These are phyloP conservation scores for Prunus mume DNA, from an alignment of 306 rosid genomes.

Conservation along the genomic window DNA sequence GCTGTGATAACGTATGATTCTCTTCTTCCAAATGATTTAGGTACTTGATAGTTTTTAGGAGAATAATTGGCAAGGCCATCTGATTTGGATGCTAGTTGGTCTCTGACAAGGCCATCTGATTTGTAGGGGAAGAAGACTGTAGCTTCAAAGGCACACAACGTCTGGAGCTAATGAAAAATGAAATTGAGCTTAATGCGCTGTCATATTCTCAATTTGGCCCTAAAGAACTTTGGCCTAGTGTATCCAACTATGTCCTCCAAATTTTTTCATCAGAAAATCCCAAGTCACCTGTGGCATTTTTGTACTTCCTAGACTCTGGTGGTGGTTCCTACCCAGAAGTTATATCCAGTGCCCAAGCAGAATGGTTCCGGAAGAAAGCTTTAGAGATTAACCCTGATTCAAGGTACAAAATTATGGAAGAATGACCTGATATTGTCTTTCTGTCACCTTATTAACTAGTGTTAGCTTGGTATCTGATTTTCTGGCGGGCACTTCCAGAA, in stretches of 20 bases:
- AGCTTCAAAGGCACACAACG: constrained; percentile 69
- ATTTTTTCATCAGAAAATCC: constrained; percentile 45
- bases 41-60: background rate
- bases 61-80: background rate
- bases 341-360: constrained; percentile 59
- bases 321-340: constrained; percentile 90
- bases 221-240: constrained; percentile 74
- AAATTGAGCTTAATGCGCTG: constrained; percentile 34
- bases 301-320: constrained; percentile 86
- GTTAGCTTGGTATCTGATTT: background rate
- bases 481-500: background rate
- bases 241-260: constrained; percentile 67
- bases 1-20: background rate
- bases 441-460: background rate
- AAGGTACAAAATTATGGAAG: constrained; percentile 40
- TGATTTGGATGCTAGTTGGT: constrained; percentile 17
- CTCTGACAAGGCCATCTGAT: background rate
- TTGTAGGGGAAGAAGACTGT: constrained; percentile 52
- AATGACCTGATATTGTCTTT: background rate
- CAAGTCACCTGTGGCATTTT: constrained; percentile 49
- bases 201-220: constrained; percentile 66
- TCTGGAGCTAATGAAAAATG: constrained; percentile 55
- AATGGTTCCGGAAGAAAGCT: constrained; percentile 62
- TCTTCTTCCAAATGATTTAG: background rate
- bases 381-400: constrained; percentile 53